A percentile compares a stretch with the other conserved stretches of the same genome.
phyloP scores from a whole-genome alignment of 2,329 filamentous ascomycete species.

The Paecilomyces dactylethromorphus region DNA sequence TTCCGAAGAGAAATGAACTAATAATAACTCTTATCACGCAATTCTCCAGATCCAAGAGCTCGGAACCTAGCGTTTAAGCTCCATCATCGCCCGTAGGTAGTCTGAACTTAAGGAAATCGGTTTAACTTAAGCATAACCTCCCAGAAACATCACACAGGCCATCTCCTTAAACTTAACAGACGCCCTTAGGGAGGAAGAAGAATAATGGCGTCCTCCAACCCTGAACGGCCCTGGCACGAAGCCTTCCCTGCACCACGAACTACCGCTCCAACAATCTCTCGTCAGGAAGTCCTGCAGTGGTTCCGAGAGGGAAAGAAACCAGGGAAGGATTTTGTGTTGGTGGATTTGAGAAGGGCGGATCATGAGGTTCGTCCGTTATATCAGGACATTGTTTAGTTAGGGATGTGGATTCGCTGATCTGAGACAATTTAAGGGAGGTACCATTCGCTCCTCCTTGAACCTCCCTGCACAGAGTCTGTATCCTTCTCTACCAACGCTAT shows the following conservation, averaged over 20 bases:
- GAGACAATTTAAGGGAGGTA: slow-evolving; percentile 47
- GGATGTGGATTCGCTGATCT: no score
- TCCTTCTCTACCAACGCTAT: slow-evolving; percentile 28
- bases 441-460: slow-evolving; percentile 50
- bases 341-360: background rate
- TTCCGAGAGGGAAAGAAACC: background rate
- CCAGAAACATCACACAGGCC: background rate
- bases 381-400: background rate
- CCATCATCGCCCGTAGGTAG: no score
- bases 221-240: background rate
- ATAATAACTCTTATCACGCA: no score
- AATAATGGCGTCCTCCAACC: background rate
- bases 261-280: background rate
- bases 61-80: no score
- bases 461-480: slow-evolving; percentile 36
- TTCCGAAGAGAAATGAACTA: no score
- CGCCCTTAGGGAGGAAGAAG: background rate
- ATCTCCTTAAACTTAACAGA: background rate
- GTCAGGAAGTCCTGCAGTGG: background rate
- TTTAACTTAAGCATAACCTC: no score
- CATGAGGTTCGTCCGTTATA: background rate
- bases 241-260: background rate
- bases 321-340: background rate
- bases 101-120: no score
- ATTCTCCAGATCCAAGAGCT: no score